Percentiles rank a stretch among this genome's conserved stretches.
Evolutionary conservation across 2,329 filamentous ascomycete genomes (phyloP).

Genomic region (Coniochaeta prunicola): DNA sequence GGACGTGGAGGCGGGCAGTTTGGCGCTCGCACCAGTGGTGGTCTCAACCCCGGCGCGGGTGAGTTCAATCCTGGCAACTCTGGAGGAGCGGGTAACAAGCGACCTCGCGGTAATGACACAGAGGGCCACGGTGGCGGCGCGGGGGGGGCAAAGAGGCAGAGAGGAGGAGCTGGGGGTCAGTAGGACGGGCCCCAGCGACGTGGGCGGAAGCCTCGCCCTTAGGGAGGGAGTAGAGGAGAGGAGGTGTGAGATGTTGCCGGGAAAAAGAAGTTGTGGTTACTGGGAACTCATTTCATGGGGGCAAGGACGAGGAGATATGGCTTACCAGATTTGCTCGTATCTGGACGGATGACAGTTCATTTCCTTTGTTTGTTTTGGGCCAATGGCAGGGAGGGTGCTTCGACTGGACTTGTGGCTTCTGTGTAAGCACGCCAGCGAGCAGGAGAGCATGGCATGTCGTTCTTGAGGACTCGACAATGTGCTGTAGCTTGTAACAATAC

Average conservation of each 20-base stretch:
- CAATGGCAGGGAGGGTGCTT: not conserved
- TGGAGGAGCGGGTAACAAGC: slow-evolving; percentile 45
- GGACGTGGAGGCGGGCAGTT: slow-evolving; percentile 13
- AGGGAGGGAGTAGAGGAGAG: not conserved
- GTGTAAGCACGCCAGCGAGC: not conserved
- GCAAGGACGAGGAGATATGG: not conserved
- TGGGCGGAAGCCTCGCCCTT: not conserved
- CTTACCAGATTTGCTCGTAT: not conserved
- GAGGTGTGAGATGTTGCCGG: not conserved
- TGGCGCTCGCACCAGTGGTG: slow-evolving; percentile 17
- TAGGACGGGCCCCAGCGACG: not conserved
- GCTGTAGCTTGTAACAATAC: not conserved
- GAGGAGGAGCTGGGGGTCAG: slow-evolving; percentile 18
- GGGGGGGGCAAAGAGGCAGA: slow-evolving; percentile 19
- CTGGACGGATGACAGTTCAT: not conserved
- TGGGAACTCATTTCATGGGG: not conserved
- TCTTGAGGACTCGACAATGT: not conserved
- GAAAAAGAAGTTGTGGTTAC: not conserved
- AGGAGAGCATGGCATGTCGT: not conserved
- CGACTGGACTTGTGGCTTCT: not conserved
- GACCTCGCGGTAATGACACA: slow-evolving; percentile 40
- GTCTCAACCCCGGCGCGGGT: slow-evolving; percentile 30
- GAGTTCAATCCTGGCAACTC: slow-evolving; percentile 38
- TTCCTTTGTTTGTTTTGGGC: not conserved
- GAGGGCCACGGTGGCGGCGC: slow-evolving; percentile 22